Conservation (phyloP, 768 basidiomycete genomes). For the Agaricus sinodeliciosus region DNA sequence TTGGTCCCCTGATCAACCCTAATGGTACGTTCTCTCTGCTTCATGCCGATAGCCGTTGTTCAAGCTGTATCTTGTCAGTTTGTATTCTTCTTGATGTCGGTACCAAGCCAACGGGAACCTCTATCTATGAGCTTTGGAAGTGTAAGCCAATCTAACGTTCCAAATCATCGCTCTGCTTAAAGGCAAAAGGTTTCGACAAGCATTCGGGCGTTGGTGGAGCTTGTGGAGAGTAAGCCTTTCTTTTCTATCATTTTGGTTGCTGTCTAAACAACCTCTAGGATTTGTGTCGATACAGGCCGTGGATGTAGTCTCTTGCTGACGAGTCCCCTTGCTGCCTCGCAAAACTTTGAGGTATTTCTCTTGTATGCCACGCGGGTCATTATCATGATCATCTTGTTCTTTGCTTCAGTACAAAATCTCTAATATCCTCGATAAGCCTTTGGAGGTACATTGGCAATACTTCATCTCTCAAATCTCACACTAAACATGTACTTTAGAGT, state of each 20-base stretch:
- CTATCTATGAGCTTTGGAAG: slow-evolving; percentile 97
- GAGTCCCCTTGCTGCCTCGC: slow-evolving; percentile 83
- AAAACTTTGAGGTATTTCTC: slow-evolving; percentile 77
- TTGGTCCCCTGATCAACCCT: slow-evolving; percentile 80
- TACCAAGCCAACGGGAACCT: slow-evolving; percentile 90
- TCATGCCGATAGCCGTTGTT: background rate
- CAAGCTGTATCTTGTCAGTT: slow-evolving; percentile 35
- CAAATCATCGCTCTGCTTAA: background rate
- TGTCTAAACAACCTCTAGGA: slow-evolving; percentile 32
- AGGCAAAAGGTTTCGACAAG: slow-evolving; percentile 61
- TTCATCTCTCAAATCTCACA: background rate
- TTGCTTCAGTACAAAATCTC: slow-evolving; percentile 81
- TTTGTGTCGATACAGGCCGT: slow-evolving; percentile 76
- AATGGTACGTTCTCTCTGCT: slow-evolving; percentile 44
- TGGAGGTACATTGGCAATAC: slow-evolving; percentile 56
- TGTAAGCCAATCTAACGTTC: slow-evolving; percentile 31
- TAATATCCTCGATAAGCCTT: slow-evolving; percentile 92
- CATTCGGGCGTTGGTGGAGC: slow-evolving; percentile 87
- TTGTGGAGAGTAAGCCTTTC: slow-evolving; percentile 73
- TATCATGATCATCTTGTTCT: slow-evolving; percentile 2
- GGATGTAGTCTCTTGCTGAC: slow-evolving; percentile 64
- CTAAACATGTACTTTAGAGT: slow-evolving; percentile 34
- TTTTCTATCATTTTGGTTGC: background rate
- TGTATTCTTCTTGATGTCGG: slow-evolving; percentile 93
- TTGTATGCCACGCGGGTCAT: background rate